Evolutionary conservation across 768 basidiomycete species (phyloP).

Genomic region (Amanita exitialis): DNA sequence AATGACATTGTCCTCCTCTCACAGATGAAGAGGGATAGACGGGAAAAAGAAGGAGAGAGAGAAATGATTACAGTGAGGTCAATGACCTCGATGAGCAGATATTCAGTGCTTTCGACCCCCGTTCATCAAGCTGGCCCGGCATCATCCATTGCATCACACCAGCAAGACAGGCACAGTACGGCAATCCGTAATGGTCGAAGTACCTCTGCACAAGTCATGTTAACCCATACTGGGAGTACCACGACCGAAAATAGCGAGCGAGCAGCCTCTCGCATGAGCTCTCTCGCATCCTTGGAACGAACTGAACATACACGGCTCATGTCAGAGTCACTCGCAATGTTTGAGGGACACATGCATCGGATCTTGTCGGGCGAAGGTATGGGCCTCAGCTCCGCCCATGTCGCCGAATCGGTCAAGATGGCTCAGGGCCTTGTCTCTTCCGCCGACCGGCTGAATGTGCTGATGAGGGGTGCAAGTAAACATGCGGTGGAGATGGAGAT

Average conservation of each 20-base stretch:
- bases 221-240: conserved; percentile 7
- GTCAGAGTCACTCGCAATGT: conserved; percentile 58
- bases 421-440: conserved; percentile 56
- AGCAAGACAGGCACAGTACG: conserved; percentile 1
- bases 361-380: conserved; percentile 26
- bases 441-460: conserved; percentile 56
- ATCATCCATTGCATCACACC: neutral
- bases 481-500: conserved; percentile 66
- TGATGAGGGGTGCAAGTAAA: conserved; percentile 45
- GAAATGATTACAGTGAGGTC: conserved; percentile 11
- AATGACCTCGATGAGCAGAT: conserved; percentile 3
- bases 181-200: conserved; percentile 10
- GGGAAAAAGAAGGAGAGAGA: conserved; percentile 9
- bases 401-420: conserved; percentile 45
- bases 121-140: neutral
- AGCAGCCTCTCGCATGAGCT: conserved; percentile 9
- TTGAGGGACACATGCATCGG: conserved; percentile 56
- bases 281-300: neutral
- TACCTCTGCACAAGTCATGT: conserved; percentile 8
- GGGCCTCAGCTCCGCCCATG: conserved; percentile 20
- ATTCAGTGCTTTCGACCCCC: conserved; percentile 1
- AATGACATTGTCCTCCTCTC: neutral
- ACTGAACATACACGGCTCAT: conserved; percentile 63
- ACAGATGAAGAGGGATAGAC: conserved; percentile 8
- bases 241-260: conserved; percentile 10